These are phyloP conservation scores for Arachnomyces sp. DNA, from an alignment of 2,329 filamentous ascomycete genomes.

Conservation along the genomic window DNA sequence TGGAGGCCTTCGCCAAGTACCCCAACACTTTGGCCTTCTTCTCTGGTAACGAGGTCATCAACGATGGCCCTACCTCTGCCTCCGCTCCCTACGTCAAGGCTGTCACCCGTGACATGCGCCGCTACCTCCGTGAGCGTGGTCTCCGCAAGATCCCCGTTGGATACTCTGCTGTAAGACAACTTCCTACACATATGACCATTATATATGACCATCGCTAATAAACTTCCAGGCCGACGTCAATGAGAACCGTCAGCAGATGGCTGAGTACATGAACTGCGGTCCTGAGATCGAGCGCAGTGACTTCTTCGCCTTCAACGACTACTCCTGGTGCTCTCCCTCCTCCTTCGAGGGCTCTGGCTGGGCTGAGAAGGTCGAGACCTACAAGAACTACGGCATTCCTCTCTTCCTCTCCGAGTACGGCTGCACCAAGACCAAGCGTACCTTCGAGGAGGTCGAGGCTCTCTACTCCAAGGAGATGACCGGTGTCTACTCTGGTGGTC, in stretches of 20 bases:
- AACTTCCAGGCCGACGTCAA: conserved; percentile 60
- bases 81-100: conserved; percentile 70
- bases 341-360: conserved; percentile 70
- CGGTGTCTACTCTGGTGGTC: conserved; percentile 81
- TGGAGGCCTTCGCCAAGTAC: conserved; percentile 76
- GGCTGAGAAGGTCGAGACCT: conserved; percentile 82
- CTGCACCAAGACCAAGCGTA: conserved; percentile 71
- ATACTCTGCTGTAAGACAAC: conserved; percentile 48
- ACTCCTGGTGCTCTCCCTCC: conserved; percentile 67
- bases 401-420: conserved; percentile 95
- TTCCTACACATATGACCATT: background rate
- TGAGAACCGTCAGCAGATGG: conserved; percentile 77
- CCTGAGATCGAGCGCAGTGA: conserved; percentile 74
- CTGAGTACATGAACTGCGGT: conserved; percentile 90
- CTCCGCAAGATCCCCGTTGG: conserved; percentile 64
- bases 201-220: background rate
- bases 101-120: conserved; percentile 66
- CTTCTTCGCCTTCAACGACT: conserved; percentile 85
- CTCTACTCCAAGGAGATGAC: conserved; percentile 83
- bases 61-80: conserved; percentile 54
- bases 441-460: conserved; percentile 69
- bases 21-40: conserved; percentile 82
- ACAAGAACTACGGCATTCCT: conserved; percentile 75
- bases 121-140: conserved; percentile 55
- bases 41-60: conserved; percentile 74